A percentile compares a stretch with the other conserved stretches of the same genome.
These are phyloP conservation scores for Termitomyces sp. DNA, from an alignment of 768 basidiomycete genomes.

Conservation along the genomic window DNA sequence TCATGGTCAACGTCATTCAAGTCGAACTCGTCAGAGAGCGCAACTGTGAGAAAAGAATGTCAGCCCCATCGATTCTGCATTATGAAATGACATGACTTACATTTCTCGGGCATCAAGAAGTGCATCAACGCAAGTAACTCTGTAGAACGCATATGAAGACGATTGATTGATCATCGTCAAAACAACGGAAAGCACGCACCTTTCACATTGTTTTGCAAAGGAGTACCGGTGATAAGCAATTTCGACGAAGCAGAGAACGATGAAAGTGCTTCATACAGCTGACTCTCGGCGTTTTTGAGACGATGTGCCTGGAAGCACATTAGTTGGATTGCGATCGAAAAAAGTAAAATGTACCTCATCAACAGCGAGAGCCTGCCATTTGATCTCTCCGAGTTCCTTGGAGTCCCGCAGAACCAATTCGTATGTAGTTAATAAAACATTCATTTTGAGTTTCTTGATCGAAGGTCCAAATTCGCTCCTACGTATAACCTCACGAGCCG, in stretches of 20 bases:
- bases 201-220: constrained; percentile 98
- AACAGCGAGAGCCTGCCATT: constrained; percentile 95
- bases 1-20: constrained; percentile 92
- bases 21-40: constrained; percentile 93
- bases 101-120: constrained; percentile 98
- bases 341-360: constrained; percentile 69
- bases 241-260: constrained; percentile 89
- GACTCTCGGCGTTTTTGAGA: constrained; percentile 96
- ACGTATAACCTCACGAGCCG: constrained; percentile 88
- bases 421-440: constrained; percentile 95
- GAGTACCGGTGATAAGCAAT: constrained; percentile 96
- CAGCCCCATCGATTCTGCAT: not conserved
- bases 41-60: constrained; percentile 47
- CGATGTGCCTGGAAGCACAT: constrained; percentile 75
- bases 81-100: constrained; percentile 38
- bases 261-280: constrained; percentile 90
- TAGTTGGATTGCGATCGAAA: constrained; percentile 8
- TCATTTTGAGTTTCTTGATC: constrained; percentile 93
- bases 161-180: not conserved
- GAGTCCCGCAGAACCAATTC: constrained; percentile 91
- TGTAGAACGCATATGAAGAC: constrained; percentile 23
- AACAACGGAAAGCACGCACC: constrained; percentile 42
- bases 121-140: constrained; percentile 97
- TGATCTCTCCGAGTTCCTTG: constrained; percentile 86
- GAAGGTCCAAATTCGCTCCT: constrained; percentile 87